A percentile compares a stretch with the other conserved stretches of the same genome.
phyloP scores from a whole-genome alignment of 1,284 basidiomycete species.

The Puccinia novopanici region DNA sequence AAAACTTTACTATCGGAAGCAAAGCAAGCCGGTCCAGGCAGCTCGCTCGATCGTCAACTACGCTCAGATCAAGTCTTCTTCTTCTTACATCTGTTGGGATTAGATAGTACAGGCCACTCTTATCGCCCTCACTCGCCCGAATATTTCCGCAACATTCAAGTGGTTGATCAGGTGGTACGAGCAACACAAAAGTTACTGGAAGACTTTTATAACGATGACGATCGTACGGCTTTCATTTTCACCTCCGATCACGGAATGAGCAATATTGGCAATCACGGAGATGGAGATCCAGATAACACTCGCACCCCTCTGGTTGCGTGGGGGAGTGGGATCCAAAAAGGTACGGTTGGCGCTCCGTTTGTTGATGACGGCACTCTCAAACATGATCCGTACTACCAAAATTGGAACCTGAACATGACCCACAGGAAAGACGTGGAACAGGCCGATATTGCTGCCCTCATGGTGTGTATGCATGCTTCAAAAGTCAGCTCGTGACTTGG shows the following conservation, averaged over 20 bases:
- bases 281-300: conserved; percentile 71
- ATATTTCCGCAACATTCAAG: conserved; percentile 80
- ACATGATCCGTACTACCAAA: conserved; percentile 65
- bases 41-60: conserved; percentile 44
- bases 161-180: conserved; percentile 76
- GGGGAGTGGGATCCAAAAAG: conserved; percentile 62
- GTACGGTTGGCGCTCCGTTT: conserved; percentile 10
- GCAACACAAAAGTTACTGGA: conserved; percentile 69
- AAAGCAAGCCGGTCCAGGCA: conserved; percentile 54
- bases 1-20: conserved; percentile 68
- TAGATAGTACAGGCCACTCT: conserved; percentile 85
- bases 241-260: conserved; percentile 92
- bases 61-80: conserved; percentile 64
- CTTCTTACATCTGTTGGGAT: conserved; percentile 79
- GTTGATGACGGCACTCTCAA: conserved; percentile 21
- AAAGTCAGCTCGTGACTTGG: no score
- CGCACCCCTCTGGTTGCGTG: conserved; percentile 37
- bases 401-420: conserved; percentile 67
- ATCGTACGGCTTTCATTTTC: conserved; percentile 75
- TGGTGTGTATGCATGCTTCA: conserved; percentile 61
- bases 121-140: conserved; percentile 84
- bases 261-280: conserved; percentile 82
- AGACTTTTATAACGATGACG: conserved; percentile 68
- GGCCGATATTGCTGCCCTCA: conserved; percentile 77
- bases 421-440: conserved; percentile 76